Evolutionary conservation across 2,329 filamentous ascomycete species (phyloP).

Genomic region (Penicillium fuscoglaucum): DNA sequence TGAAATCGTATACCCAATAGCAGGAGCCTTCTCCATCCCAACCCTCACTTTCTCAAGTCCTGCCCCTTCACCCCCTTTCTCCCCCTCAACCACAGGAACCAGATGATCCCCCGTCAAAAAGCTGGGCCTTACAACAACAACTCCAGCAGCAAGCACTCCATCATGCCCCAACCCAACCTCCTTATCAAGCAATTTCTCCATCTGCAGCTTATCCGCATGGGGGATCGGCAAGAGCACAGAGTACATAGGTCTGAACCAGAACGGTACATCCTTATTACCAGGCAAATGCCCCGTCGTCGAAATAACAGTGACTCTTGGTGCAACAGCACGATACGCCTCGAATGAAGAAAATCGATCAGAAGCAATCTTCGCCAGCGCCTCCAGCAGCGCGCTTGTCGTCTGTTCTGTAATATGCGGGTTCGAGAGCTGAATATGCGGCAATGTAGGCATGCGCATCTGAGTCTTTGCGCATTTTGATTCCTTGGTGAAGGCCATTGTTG

Average conservation of each 20-base stretch:
- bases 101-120: slow-evolving; percentile 35
- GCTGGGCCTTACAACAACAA: slow-evolving; percentile 36
- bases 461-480: slow-evolving; percentile 6
- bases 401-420: slow-evolving; percentile 38
- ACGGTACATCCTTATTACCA: slow-evolving; percentile 32
- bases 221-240: slow-evolving; percentile 29
- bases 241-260: slow-evolving; percentile 34
- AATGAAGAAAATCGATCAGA: slow-evolving; percentile 1
- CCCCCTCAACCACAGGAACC: slow-evolving; percentile 17
- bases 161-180: slow-evolving; percentile 16
- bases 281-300: slow-evolving; percentile 35
- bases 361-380: slow-evolving; percentile 24
- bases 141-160: slow-evolving; percentile 13
- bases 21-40: slow-evolving; percentile 32
- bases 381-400: slow-evolving; percentile 28
- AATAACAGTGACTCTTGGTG: slow-evolving; percentile 32
- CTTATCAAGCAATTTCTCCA: slow-evolving; percentile 31
- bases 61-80: slow-evolving; percentile 13
- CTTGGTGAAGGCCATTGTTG: slow-evolving; percentile 20
- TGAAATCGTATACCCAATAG: slow-evolving; percentile 35
- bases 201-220: slow-evolving; percentile 40
- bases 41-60: slow-evolving; percentile 23
- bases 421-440: slow-evolving; percentile 29
- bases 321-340: slow-evolving; percentile 6
- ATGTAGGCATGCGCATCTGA: slow-evolving; percentile 9